Evolutionary conservation across 2,329 filamentous ascomycete species (phyloP).

Genomic region (Xylaria arbuscula): DNA sequence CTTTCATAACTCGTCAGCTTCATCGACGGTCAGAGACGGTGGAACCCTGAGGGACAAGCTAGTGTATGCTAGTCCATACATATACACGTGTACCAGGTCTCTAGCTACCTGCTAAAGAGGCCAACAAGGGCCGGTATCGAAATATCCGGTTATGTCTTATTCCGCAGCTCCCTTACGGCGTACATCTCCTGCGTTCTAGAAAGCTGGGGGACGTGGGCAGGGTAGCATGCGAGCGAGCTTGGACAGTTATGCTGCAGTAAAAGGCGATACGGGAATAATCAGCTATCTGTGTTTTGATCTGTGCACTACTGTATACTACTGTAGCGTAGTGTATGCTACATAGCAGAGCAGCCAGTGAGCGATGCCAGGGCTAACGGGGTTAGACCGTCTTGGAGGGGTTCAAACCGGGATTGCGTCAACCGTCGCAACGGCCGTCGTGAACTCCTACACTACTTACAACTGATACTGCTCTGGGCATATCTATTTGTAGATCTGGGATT

Average conservation of each 20-base stretch:
- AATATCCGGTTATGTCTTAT: not conserved
- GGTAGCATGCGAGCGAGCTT: not conserved
- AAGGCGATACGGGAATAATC: not conserved
- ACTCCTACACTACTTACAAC: not conserved
- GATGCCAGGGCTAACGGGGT: constrained; percentile 16
- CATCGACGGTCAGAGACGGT: constrained; percentile 5
- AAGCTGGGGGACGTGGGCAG: not conserved
- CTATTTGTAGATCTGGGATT: not conserved
- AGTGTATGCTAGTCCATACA: not conserved
- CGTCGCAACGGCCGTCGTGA: not conserved
- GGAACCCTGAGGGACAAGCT: constrained; percentile 15
- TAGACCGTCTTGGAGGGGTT: constrained; percentile 10
- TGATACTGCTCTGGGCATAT: constrained; percentile 2
- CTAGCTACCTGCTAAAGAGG: not conserved
- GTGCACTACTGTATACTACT: not conserved
- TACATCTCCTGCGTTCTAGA: not conserved
- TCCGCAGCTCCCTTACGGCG: not conserved
- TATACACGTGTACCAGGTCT: not conserved
- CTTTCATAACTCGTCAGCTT: constrained; percentile 23
- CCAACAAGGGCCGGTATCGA: not conserved
- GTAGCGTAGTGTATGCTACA: not conserved
- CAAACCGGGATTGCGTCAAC: constrained; percentile 32
- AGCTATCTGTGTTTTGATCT: not conserved
- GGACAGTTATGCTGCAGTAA: not conserved
- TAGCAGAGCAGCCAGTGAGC: not conserved